Conservation (phyloP, 2,329 filamentous ascomycete species). For the Mycogone perniciosa region DNA sequence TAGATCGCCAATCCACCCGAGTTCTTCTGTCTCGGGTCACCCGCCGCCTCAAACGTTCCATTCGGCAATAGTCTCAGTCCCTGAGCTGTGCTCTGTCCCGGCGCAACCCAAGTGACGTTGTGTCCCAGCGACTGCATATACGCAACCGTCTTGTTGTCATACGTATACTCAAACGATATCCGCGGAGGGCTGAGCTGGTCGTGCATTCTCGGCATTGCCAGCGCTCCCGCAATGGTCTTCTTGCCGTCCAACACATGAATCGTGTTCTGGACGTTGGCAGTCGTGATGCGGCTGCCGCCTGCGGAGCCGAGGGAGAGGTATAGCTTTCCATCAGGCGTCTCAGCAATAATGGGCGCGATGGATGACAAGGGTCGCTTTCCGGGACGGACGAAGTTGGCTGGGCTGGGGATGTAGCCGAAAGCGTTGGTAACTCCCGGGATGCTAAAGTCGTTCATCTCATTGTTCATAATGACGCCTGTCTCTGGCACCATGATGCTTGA, state of each 20-base stretch:
- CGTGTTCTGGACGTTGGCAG: slow-evolving; percentile 70
- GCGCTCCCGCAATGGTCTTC: slow-evolving; percentile 54
- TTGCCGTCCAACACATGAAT: slow-evolving; percentile 66
- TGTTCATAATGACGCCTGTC: slow-evolving; percentile 69
- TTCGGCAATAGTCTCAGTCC: slow-evolving; percentile 59
- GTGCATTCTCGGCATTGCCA: slow-evolving; percentile 67
- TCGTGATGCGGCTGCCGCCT: slow-evolving; percentile 80
- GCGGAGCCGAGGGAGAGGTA: slow-evolving; percentile 71
- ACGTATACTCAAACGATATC: slow-evolving; percentile 64
- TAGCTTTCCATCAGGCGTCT: slow-evolving; percentile 59
- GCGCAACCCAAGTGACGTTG: slow-evolving; percentile 66
- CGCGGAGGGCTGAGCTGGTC: slow-evolving; percentile 72
- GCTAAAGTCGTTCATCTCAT: slow-evolving; percentile 66
- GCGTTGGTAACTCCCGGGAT: slow-evolving; percentile 64
- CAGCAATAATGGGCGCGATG: slow-evolving; percentile 71
- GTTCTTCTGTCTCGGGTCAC: slow-evolving; percentile 72
- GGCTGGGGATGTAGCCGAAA: slow-evolving; percentile 71
- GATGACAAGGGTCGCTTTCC: slow-evolving; percentile 74
- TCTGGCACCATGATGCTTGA: slow-evolving; percentile 71
- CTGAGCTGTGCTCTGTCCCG: slow-evolving; percentile 65
- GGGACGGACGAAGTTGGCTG: slow-evolving; percentile 68
- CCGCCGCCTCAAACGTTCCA: slow-evolving; percentile 68
- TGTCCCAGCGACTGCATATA: slow-evolving; percentile 62
- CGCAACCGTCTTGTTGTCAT: slow-evolving; percentile 61
- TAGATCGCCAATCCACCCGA: slow-evolving; percentile 59